Evolutionary conservation across 2,329 filamentous ascomycete genomes (phyloP).

Genomic region (Fusarium euwallaceae): DNA sequence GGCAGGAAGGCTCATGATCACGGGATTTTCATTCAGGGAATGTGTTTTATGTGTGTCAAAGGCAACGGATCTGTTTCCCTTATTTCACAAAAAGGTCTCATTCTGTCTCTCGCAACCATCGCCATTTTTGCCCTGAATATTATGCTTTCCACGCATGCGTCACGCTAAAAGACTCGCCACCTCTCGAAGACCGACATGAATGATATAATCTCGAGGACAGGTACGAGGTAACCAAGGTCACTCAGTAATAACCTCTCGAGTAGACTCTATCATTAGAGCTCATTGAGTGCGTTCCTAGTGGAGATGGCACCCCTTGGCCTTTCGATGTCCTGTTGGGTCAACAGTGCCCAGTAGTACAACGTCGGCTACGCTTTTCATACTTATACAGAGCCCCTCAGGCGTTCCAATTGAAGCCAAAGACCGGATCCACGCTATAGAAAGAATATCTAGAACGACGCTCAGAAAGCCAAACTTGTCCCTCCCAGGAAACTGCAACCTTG

Average conservation of each 20-base stretch:
- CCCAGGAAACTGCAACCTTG: neutral
- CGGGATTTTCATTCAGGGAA: neutral
- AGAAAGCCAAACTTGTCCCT: neutral
- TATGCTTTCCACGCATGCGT: neutral
- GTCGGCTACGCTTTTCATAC: neutral
- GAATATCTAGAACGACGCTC: neutral
- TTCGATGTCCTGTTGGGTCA: neutral
- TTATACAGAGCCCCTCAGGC: neutral
- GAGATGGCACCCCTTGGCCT: neutral
- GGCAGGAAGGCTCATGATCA: neutral
- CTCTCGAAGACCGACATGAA: neutral
- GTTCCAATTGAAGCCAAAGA: neutral
- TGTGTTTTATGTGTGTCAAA: neutral
- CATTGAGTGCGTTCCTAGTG: neutral
- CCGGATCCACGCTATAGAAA: neutral
- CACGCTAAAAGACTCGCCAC: neutral
- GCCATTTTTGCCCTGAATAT: conserved; percentile 3
- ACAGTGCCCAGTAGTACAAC: neutral
- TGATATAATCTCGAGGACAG: neutral
- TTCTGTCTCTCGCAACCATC: conserved; percentile 37
- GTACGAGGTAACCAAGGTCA: neutral
- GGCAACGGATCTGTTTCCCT: neutral
- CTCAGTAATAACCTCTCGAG: neutral
- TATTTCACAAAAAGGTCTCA: conserved; percentile 5
- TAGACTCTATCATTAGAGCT: neutral